Conservation (phyloP, 441 rosid genomes). For the Arabidopsis hybrid region DNA sequence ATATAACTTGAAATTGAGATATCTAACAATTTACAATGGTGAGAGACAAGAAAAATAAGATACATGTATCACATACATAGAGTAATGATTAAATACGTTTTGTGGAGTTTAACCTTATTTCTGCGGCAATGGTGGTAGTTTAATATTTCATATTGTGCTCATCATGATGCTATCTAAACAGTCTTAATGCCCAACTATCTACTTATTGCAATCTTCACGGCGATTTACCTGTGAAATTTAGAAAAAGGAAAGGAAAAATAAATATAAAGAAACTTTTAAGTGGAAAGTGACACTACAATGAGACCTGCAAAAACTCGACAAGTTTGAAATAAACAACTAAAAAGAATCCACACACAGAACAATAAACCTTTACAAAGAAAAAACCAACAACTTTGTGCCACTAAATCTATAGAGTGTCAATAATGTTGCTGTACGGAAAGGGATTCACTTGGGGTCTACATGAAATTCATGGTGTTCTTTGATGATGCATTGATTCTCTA, state of each 20-base stretch:
- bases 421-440: constrained; percentile 50
- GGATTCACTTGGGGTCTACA: constrained; percentile 49
- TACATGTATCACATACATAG: constrained; percentile 33
- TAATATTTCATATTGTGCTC: constrained; percentile 33
- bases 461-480: constrained; percentile 35
- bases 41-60: constrained; percentile 4
- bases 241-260: not conserved
- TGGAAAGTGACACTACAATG: constrained; percentile 50
- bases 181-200: constrained; percentile 40
- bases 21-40: constrained; percentile 15
- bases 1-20: constrained; percentile 7
- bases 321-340: constrained; percentile 43
- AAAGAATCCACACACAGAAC: constrained; percentile 42
- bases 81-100: constrained; percentile 42
- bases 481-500: constrained; percentile 42
- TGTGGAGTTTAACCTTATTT: constrained; percentile 43
- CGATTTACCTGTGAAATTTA: constrained; percentile 39
- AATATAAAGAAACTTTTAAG: constrained; percentile 36
- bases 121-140: constrained; percentile 44
- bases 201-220: constrained; percentile 48
- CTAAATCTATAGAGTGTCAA: constrained; percentile 39
- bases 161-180: constrained; percentile 38
- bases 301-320: constrained; percentile 49
- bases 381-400: constrained; percentile 41
- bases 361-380: constrained; percentile 28